These are phyloP conservation scores for Xylariaceae sp. DNA, from an alignment of 2,329 filamentous ascomycete species.

Conservation along the genomic window DNA sequence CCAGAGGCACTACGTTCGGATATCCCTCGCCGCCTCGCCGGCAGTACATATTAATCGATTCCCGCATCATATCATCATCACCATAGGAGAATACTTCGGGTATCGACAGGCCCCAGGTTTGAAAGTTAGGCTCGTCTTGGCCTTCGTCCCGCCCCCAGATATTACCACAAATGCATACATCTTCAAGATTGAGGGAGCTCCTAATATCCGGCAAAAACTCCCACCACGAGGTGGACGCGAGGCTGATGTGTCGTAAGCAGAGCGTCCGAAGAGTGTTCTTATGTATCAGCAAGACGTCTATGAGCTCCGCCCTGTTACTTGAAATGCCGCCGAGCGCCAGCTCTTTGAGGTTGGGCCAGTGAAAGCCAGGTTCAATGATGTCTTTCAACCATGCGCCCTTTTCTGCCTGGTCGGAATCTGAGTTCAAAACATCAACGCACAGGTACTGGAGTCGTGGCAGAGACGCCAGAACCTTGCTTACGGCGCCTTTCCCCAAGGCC, in stretches of 20 bases:
- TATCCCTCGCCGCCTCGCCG: constrained; percentile 17
- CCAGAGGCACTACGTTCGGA: constrained; percentile 21
- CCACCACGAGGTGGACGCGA: constrained; percentile 27
- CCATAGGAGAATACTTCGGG: no score
- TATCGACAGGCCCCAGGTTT: no score
- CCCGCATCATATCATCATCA: constrained; percentile 10
- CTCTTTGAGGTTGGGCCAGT: constrained; percentile 25
- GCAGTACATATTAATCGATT: constrained; percentile 23
- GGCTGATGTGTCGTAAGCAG: constrained; percentile 25
- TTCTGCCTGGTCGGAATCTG: constrained; percentile 9
- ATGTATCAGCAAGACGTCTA: constrained; percentile 25
- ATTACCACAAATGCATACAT: constrained; percentile 27
- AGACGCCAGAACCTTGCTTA: constrained; percentile 26
- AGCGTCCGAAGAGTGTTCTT: constrained; percentile 26
- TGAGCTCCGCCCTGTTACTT: constrained; percentile 26
- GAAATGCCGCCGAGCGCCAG: constrained; percentile 24
- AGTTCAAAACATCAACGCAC: constrained; percentile 21
- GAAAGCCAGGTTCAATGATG: constrained; percentile 26
- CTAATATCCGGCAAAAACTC: constrained; percentile 28
- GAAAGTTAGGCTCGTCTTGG: not conserved
- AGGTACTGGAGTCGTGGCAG: constrained; percentile 25
- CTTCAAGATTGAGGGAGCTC: constrained; percentile 22
- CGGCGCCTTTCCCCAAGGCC: constrained; percentile 21
- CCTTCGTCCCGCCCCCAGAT: constrained; percentile 23
- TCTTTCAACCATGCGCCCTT: constrained; percentile 19